Evolutionary conservation across 495 filamentous ascomycete genomes (phyloP).

Genomic region (Xylaria grammica): DNA sequence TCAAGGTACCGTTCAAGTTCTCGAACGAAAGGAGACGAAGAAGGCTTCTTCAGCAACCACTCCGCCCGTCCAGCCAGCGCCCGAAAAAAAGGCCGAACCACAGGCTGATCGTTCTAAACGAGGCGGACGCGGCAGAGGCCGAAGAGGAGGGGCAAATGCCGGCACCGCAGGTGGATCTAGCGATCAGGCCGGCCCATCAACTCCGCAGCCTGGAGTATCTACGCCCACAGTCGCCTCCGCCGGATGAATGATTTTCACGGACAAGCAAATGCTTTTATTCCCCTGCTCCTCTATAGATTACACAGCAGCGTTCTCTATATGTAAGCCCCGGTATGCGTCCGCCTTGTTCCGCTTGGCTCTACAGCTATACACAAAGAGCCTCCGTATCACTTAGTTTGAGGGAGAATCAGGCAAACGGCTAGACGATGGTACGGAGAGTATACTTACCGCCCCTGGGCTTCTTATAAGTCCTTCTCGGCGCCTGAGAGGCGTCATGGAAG

Average conservation of each 20-base stretch:
- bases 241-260: neutral
- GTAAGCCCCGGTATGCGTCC: no score
- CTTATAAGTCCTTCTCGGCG: no score
- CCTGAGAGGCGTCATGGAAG: no score
- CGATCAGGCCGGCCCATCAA: conserved; percentile 13
- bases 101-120: conserved; percentile 23
- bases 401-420: no score
- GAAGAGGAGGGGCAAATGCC: conserved; percentile 18
- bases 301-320: no score
- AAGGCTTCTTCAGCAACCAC: conserved; percentile 23
- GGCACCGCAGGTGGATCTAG: neutral
- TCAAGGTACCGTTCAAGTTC: conserved; percentile 82
- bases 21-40: conserved; percentile 73
- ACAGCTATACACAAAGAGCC: no score
- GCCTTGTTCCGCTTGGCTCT: no score
- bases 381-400: no score
- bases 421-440: no score
- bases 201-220: conserved; percentile 2
- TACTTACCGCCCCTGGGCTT: no score
- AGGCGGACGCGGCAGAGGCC: conserved; percentile 19
- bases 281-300: no score
- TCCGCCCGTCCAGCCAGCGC: neutral
- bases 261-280: neutral
- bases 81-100: conserved; percentile 20
- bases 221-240: no score